phyloP scores from a whole-genome alignment of 768 basidiomycete genomes.

The Suillus discolor region DNA sequence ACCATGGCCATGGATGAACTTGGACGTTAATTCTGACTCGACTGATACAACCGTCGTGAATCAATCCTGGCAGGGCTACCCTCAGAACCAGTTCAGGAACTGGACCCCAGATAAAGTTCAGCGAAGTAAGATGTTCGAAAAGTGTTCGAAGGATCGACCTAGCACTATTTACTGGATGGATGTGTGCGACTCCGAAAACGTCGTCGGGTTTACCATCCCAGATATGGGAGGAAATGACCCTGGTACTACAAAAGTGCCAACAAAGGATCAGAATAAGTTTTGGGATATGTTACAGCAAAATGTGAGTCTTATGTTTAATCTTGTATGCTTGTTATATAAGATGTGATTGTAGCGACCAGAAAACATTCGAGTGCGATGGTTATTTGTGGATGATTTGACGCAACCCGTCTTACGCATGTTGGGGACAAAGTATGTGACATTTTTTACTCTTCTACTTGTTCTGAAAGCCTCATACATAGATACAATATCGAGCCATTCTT shows the following conservation, averaged over 20 bases:
- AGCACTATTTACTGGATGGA: constrained; percentile 28
- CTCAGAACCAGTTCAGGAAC: constrained; percentile 35
- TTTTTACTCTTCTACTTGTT: not conserved
- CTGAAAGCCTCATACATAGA: constrained; percentile 13
- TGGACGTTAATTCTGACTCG: not conserved
- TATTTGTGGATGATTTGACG: constrained; percentile 31
- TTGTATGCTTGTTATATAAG: not conserved
- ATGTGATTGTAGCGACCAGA: constrained; percentile 15
- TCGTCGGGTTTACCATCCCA: not conserved
- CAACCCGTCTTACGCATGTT: constrained; percentile 34
- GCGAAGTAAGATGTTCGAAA: constrained; percentile 27
- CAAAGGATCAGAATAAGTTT: constrained; percentile 20
- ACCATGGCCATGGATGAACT: constrained; percentile 38
- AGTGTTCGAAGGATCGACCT: constrained; percentile 15
- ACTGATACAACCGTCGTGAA: not conserved
- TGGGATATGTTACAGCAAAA: constrained; percentile 30
- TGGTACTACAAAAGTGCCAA: constrained; percentile 14
- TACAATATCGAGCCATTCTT: constrained; percentile 39
- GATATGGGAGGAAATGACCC: not conserved
- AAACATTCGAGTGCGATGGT: constrained; percentile 21
- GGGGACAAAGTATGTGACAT: constrained; percentile 28
- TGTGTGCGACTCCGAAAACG: constrained; percentile 6
- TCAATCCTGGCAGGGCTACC: not conserved
- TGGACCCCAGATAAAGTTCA: constrained; percentile 44
- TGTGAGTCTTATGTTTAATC: constrained; percentile 26